Evolutionary conservation across 768 basidiomycete species (phyloP).

Genomic region (Ramaria sp.): DNA sequence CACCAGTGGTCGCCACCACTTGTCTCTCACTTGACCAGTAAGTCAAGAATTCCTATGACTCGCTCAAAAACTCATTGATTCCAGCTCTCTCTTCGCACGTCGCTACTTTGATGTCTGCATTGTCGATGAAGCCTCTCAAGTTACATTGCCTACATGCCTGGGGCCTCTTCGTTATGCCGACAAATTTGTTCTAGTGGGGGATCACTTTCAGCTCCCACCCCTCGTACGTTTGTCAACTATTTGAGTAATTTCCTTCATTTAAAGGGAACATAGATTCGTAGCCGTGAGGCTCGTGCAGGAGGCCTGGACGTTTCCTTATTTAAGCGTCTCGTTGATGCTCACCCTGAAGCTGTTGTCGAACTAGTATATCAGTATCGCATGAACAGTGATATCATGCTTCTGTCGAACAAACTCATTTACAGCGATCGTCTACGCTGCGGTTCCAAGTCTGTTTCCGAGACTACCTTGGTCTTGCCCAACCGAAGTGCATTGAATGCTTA

Average conservation of each 20-base stretch:
- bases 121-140: slow-evolving; percentile 96
- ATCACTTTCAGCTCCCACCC: slow-evolving; percentile 95
- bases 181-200: slow-evolving; percentile 90
- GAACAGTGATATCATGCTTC: slow-evolving; percentile 91
- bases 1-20: slow-evolving; percentile 93
- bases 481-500: slow-evolving; percentile 38
- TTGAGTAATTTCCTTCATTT: not conserved
- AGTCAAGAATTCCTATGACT: slow-evolving; percentile 21
- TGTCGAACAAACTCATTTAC: slow-evolving; percentile 86
- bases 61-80: slow-evolving; percentile 4
- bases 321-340: slow-evolving; percentile 75
- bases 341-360: slow-evolving; percentile 78
- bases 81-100: slow-evolving; percentile 75
- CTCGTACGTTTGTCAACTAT: slow-evolving; percentile 40
- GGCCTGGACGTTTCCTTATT: slow-evolving; percentile 90
- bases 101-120: slow-evolving; percentile 94
- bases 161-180: slow-evolving; percentile 88
- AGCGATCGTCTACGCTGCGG: slow-evolving; percentile 70
- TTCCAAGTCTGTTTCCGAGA: slow-evolving; percentile 53
- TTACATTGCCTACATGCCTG: slow-evolving; percentile 89
- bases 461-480: slow-evolving; percentile 43
- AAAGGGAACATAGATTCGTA: slow-evolving; percentile 52
- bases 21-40: slow-evolving; percentile 92
- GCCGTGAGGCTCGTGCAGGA: slow-evolving; percentile 62
- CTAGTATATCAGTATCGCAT: slow-evolving; percentile 88